These are phyloP conservation scores for Tolypocladium guangdongense DNA, from an alignment of 2,329 filamentous ascomycete species.

Conservation along the genomic window DNA sequence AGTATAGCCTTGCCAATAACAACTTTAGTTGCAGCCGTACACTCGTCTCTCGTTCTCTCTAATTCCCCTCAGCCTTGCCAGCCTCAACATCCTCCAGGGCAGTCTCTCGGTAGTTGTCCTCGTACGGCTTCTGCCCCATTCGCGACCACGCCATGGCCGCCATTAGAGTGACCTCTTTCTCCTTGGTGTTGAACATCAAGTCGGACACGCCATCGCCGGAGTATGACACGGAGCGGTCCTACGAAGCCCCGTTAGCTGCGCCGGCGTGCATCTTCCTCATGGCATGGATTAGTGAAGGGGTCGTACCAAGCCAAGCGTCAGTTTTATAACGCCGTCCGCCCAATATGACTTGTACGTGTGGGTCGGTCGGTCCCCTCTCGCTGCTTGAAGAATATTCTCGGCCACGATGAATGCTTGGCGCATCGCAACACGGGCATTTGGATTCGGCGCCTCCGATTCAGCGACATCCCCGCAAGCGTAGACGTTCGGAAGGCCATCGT, in stretches of 20 bases:
- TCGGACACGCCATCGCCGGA: constrained; percentile 32
- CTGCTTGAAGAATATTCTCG: constrained; percentile 40
- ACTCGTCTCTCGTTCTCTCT: not conserved
- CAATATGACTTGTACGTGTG: constrained; percentile 30
- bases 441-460: constrained; percentile 31
- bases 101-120: constrained; percentile 17
- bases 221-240: constrained; percentile 34
- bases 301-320: constrained; percentile 39
- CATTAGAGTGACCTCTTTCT: constrained; percentile 34
- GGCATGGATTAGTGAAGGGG: not conserved
- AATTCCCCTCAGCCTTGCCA: not conserved
- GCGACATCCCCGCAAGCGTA: constrained; percentile 57
- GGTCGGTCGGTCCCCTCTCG: constrained; percentile 27
- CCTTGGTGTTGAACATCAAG: constrained; percentile 27
- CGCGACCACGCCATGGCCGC: constrained; percentile 28
- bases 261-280: not conserved
- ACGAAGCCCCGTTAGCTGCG: not conserved
- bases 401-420: constrained; percentile 41
- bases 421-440: constrained; percentile 43
- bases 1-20: too few relatives aligned
- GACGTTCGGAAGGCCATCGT: constrained; percentile 36
- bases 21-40: too few relatives aligned
- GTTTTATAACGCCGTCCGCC: constrained; percentile 39
- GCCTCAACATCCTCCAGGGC: not conserved
- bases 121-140: constrained; percentile 33